These are phyloP conservation scores for Myriosclerotinia duriaeana DNA, from an alignment of 2,329 filamentous ascomycete genomes.

Conservation along the genomic window DNA sequence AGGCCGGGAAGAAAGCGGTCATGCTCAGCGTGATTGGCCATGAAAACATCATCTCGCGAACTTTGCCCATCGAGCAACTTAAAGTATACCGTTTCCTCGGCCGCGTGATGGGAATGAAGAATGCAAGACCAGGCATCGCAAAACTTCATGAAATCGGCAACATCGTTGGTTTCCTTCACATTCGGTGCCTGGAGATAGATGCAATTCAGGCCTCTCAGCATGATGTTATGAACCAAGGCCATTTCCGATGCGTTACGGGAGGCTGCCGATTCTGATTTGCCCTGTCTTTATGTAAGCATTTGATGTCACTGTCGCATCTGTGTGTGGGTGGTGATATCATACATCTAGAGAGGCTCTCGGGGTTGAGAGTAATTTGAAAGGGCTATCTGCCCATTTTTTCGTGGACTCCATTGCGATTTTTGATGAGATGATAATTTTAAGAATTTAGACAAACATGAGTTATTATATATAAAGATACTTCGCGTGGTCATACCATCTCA, in stretches of 20 bases:
- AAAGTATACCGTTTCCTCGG: slow-evolving; percentile 45
- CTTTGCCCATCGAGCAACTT: slow-evolving; percentile 42
- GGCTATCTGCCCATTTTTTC: slow-evolving; percentile 27
- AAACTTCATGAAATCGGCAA: slow-evolving; percentile 38
- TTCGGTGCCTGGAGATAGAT: slow-evolving; percentile 42
- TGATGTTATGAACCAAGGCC: slow-evolving; percentile 42
- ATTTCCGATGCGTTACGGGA: slow-evolving; percentile 41
- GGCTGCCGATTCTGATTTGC: slow-evolving; percentile 15
- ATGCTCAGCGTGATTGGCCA: slow-evolving; percentile 46
- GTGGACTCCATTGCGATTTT: slow-evolving; percentile 3
- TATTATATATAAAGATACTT: not conserved
- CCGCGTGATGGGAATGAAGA: slow-evolving; percentile 44
- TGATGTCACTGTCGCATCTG: not conserved
- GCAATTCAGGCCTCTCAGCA: slow-evolving; percentile 44
- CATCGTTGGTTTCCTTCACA: slow-evolving; percentile 43
- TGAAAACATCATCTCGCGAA: slow-evolving; percentile 39
- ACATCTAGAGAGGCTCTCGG: slow-evolving; percentile 18
- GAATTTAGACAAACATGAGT: too few species aligned
- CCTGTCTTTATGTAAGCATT: not conserved
- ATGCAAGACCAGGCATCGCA: slow-evolving; percentile 31
- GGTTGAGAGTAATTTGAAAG: slow-evolving; percentile 28
- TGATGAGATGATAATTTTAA: not conserved
- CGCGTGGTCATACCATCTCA: slow-evolving; percentile 6
- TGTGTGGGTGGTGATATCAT: not conserved
- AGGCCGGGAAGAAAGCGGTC: slow-evolving; percentile 44